Evolutionary conservation across 2,329 filamentous ascomycete species (phyloP).

Genomic region (Sporothrix globosa): DNA sequence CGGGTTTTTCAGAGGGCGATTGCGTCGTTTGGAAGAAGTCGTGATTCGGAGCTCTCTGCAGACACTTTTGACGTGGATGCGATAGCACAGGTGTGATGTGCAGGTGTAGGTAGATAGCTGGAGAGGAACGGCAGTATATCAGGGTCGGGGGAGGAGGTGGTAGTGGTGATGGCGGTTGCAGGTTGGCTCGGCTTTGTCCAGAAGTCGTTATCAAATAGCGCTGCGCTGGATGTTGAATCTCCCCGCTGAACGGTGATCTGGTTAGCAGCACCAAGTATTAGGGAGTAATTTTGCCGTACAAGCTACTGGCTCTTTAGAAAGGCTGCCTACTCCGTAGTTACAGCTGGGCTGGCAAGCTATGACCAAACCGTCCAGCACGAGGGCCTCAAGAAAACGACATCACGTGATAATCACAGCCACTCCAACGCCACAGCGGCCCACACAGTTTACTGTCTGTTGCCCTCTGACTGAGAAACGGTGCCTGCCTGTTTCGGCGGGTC

Average conservation of each 20-base stretch:
- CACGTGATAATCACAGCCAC: slow-evolving; percentile 18
- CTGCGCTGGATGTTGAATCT: slow-evolving; percentile 25
- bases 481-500: slow-evolving; percentile 22
- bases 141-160: background rate
- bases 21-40: slow-evolving; percentile 13
- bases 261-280: background rate
- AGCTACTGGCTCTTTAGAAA: slow-evolving; percentile 11
- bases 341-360: slow-evolving; percentile 25
- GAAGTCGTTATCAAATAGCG: slow-evolving; percentile 33
- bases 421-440: background rate
- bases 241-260: slow-evolving; percentile 26
- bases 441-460: slow-evolving; percentile 13
- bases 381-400: background rate
- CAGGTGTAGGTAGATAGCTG: background rate
- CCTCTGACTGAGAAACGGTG: slow-evolving; percentile 15
- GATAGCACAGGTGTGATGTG: too few relatives aligned
- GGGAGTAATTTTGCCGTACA: background rate
- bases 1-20: slow-evolving; percentile 31
- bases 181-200: slow-evolving; percentile 23
- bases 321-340: background rate
- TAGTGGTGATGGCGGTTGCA: background rate
- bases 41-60: background rate
- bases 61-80: too few relatives aligned
- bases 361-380: background rate
- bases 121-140: slow-evolving; percentile 18